Base-by-base conservation (phyloP, 768 basidiomycete species). In the Crepidotus variabilis region DNA sequence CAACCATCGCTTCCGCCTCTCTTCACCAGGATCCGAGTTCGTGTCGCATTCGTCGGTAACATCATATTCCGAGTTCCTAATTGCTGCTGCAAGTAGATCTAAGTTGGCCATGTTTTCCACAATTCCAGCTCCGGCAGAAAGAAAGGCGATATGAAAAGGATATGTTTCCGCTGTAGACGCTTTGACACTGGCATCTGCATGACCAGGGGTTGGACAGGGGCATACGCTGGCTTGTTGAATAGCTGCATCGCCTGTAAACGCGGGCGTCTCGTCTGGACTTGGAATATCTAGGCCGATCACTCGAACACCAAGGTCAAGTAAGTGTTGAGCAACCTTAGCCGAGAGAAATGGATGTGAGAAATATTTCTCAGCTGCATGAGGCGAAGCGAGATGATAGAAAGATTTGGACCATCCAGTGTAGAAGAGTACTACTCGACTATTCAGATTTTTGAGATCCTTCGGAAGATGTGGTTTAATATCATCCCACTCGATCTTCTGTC, bases 81-180 rank as follows among this genome's bases (percentile, higher is more conserved):
- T 55, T 32, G 50, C 54, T n/a, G 34, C 21, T 33, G 46, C 39
- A 14, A 88, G 63, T 48, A 59, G 59, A 28, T 77, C 78, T 54
- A 90, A 61, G 51, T 83, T 81, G 9, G 71, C 80, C 63, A 91
- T 55, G 60, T 91, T 92, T 72, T 91, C 89, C 28, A 80, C 87
- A 56, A 91, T 88, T 6, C 88, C 63, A 1, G 82, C 80, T 0
- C 82, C 87, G 16, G 67, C 71, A 20, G 84, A 83, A n/a, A 92
- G 74, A 7, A 90, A 68, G 0, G 70, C 70, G 24, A 83, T 74
- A 61, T 92, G 90, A 52, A 82, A 81, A 11, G 69, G 77, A 65
- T 80, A 86, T 46, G 73, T 75, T 20, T 70, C 69, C 55, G 59
- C 58, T 66, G 65, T 20, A 20, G 39, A 3, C 3, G 13, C 5